Evolutionary conservation across 352 stramenopile genomes (phyloP).

Genomic region (Phytophthora macrochlamydospora): DNA sequence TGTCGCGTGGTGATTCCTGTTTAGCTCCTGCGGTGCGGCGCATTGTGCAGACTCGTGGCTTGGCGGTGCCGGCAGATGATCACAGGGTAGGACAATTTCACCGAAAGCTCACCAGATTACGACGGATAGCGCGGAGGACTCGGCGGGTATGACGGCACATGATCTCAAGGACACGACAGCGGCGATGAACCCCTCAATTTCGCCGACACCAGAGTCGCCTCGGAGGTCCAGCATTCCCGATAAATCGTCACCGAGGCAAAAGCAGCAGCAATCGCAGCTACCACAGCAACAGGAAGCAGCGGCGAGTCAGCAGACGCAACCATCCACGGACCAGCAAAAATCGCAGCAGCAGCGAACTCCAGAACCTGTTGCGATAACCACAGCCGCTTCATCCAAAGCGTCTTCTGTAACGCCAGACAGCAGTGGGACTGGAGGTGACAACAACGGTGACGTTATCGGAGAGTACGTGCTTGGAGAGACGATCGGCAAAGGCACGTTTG

Average conservation of each 20-base stretch:
- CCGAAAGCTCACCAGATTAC: not conserved
- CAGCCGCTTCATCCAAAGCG: slow-evolving; percentile 1
- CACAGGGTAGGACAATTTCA: slow-evolving; percentile 10
- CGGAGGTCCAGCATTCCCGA: slow-evolving; percentile 20
- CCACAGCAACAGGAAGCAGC: slow-evolving; percentile 15
- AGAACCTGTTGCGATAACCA: slow-evolving; percentile 18
- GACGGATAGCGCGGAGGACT: not conserved
- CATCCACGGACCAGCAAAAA: slow-evolving; percentile 12
- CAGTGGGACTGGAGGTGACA: slow-evolving; percentile 14
- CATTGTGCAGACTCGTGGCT: not conserved
- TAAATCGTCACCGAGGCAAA: slow-evolving; percentile 25
- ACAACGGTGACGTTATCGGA: slow-evolving; percentile 64
- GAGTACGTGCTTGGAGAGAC: slow-evolving; percentile 92
- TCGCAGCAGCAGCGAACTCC: slow-evolving; percentile 24
- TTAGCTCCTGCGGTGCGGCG: not conserved
- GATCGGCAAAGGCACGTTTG: slow-evolving; percentile 94
- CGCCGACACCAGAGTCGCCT: slow-evolving; percentile 17
- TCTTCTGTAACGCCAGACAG: slow-evolving; percentile 5
- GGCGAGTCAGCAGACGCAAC: slow-evolving; percentile 5
- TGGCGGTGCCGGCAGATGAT: not conserved
- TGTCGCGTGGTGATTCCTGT: not conserved
- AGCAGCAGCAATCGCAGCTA: slow-evolving; percentile 26
- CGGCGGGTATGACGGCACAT: slow-evolving; percentile 32
- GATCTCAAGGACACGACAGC: slow-evolving; percentile 26
- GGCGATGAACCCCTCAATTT: slow-evolving; percentile 30